Base-by-base conservation (phyloP, 495 filamentous ascomycete species). In the Neurospora sp. region DNA sequence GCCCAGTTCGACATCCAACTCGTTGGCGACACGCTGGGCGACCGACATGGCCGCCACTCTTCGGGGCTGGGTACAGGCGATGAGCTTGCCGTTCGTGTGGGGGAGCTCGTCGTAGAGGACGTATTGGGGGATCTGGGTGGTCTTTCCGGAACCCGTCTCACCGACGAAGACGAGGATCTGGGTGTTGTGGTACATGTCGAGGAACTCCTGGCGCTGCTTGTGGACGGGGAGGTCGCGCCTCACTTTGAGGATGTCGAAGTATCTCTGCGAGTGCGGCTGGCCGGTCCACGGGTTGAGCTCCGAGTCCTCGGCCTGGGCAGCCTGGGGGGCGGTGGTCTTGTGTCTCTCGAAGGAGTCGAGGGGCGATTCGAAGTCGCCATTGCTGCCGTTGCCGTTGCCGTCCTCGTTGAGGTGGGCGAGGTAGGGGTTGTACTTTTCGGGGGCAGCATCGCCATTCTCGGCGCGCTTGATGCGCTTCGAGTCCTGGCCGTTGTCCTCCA, bases 41-140 rank as follows among this genome's bases (percentile, higher is more conserved):
- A 99, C 96, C 41, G 95, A 98, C 96, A 98, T 98, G 74, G 96
- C 96, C 45, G 96, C 96, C 59, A 99, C 96, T 87, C 96, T 91
- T 79, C 96, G 92, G 75, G 96, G 96, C 81, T 99, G 96, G 7
- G 96, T 99, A 88, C 96, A 99, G 71, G 96, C 96, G 44, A 99
- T 91, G 82, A 97, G 89, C 84, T 97, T 98, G 69, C 84, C 82
- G 76, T 91, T 88, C 41, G 88, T 85, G 74, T 98, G 92, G 7
- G 96, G 96, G 31, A 96, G 88, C 83, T 99, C 96, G 84, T 99
- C 96, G 85, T 91, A 98, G 16, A 98, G 87, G 72, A 99, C 93
- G 80, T 97, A 99, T 80, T 99, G 96, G 0, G 96, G 96, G 71
- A 99, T 98, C 83, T 99, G 96, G 0, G 96, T 99, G 0, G 96